Conservation (phyloP, 164 flowering plant genomes). For the Vitis vinifera region DNA sequence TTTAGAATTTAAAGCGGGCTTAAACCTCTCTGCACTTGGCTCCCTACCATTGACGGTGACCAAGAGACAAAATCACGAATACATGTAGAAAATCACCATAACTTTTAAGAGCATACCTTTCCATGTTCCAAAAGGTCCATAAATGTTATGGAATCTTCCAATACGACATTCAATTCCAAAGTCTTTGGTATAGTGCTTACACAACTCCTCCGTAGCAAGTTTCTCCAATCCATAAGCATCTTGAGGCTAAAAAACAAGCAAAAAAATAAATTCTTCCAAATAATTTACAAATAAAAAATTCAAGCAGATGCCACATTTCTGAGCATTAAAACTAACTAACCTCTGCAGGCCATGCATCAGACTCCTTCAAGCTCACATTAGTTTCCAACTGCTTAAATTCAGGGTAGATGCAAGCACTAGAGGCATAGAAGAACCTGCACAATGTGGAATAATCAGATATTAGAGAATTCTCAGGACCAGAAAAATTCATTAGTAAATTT, state of each 20-base stretch:
- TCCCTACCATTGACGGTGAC: too few species aligned
- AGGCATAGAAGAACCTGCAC: constrained; percentile 91
- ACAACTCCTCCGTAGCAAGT: constrained; percentile 93
- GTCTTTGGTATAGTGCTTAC: constrained; percentile 96
- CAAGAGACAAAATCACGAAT: neutral
- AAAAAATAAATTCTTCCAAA: constrained; percentile 1
- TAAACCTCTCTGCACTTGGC: too few species aligned
- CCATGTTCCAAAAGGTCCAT: constrained; percentile 99
- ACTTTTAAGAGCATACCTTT: constrained; percentile 53
- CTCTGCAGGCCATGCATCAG: constrained; percentile 99
- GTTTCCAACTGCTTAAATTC: constrained; percentile 98
- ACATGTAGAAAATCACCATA: neutral
- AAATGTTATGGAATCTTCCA: constrained; percentile 97
- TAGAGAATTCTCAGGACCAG: neutral
- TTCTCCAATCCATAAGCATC: constrained; percentile 99
- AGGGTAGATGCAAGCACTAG: constrained; percentile 98
- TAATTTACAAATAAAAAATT: neutral
- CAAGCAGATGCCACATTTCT: neutral
- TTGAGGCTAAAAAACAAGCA: constrained; percentile 71
- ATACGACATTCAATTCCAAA: constrained; percentile 94
- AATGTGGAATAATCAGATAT: constrained; percentile 1
- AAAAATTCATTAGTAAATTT: neutral
- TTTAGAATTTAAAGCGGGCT: too few species aligned
- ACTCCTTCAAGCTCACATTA: constrained; percentile 97
- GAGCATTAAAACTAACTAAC: constrained; percentile 30